These are phyloP conservation scores for Pseudonitzschia pungens DNA, from an alignment of 108 stramenopile genomes.

Conservation along the genomic window DNA sequence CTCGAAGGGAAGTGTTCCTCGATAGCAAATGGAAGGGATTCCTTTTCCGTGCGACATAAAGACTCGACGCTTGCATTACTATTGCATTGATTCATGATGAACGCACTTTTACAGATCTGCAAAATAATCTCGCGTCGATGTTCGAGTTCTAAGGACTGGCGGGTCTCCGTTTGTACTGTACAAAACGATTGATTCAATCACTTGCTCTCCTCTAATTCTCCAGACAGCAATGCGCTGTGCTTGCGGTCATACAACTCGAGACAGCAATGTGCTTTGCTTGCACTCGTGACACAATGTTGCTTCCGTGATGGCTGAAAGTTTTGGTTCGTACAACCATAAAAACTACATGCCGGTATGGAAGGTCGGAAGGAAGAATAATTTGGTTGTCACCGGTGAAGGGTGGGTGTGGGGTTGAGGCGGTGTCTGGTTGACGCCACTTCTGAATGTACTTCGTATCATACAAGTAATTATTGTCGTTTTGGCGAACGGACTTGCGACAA, in stretches of 20 bases:
- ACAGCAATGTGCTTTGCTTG: too few species aligned
- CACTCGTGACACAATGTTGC: too few species aligned
- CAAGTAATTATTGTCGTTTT: too few species aligned
- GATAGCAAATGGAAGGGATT: slow-evolving; percentile 15
- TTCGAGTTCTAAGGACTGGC: neutral
- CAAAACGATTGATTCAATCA: neutral
- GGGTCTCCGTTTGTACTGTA: neutral
- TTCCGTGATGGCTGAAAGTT: neutral
- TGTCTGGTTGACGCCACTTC: too few species aligned
- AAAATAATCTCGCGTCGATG: neutral
- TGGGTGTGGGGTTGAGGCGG: too few species aligned
- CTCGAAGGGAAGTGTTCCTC: neutral
- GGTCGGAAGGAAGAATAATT: neutral
- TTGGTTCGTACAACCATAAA: neutral
- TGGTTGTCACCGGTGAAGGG: neutral
- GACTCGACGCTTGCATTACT: neutral
- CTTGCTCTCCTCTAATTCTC: neutral
- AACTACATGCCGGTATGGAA: neutral
- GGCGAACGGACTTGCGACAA: too few species aligned
- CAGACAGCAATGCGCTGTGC: too few species aligned
- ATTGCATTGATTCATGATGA: neutral
- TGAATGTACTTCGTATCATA: too few species aligned
- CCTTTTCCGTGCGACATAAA: neutral
- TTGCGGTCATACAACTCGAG: too few species aligned
- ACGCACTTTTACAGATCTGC: neutral